Conservation (phyloP, 805 yeast genomes). For the Metschnikowia kofuensis region DNA sequence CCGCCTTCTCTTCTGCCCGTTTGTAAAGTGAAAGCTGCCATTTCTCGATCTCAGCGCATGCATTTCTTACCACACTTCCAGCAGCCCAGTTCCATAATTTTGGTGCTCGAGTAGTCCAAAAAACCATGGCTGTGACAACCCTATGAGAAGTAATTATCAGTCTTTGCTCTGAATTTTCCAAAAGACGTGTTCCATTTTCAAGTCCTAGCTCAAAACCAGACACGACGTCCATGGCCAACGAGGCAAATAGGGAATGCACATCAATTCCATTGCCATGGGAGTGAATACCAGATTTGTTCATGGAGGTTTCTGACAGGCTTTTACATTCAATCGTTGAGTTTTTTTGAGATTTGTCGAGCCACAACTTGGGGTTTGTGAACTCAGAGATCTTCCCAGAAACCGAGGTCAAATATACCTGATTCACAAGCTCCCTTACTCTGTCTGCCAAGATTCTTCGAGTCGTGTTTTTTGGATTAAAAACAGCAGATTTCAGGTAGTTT, state of each 20-base stretch:
- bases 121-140: slow-evolving; percentile 55
- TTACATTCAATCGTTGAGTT: too few relatives aligned
- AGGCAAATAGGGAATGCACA: slow-evolving; percentile 57
- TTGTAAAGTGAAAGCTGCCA: slow-evolving; percentile 44
- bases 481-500: slow-evolving; percentile 34
- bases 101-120: slow-evolving; percentile 64
- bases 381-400: slow-evolving; percentile 33
- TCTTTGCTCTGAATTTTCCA: slow-evolving; percentile 36
- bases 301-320: neutral
- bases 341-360: neutral
- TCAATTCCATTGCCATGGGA: slow-evolving; percentile 29
- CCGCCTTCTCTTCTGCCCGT: slow-evolving; percentile 31
- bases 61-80: slow-evolving; percentile 31
- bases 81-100: slow-evolving; percentile 48
- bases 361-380: slow-evolving; percentile 18
- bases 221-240: slow-evolving; percentile 70
- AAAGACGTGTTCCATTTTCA: slow-evolving; percentile 42
- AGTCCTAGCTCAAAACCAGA: slow-evolving; percentile 58
- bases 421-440: slow-evolving; percentile 25
- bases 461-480: slow-evolving; percentile 28
- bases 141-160: slow-evolving; percentile 43
- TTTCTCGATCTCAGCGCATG: slow-evolving; percentile 36
- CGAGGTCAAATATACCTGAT: slow-evolving; percentile 25
- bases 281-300: neutral
- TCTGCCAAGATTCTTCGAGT: slow-evolving; percentile 24